Percentiles rank a stretch among this genome's conserved stretches.
Evolutionary conservation across 768 basidiomycete genomes (phyloP).

Genomic region (Naganishia kalamii): DNA sequence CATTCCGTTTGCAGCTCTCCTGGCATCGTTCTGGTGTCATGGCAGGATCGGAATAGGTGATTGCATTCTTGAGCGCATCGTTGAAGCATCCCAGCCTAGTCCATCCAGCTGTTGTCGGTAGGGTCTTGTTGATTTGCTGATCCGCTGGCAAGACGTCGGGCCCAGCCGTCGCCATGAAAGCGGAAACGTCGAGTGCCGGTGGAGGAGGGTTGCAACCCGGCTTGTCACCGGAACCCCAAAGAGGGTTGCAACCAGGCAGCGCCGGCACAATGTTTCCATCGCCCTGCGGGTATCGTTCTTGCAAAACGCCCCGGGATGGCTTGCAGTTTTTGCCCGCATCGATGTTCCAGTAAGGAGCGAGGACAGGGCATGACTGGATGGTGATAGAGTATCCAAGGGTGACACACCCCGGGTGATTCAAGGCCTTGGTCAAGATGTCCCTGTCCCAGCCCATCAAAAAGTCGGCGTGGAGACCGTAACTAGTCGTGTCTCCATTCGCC

Average conservation of each 20-base stretch:
- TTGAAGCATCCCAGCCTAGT: slow-evolving; percentile 28
- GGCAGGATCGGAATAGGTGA: slow-evolving; percentile 24
- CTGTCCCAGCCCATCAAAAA: slow-evolving; percentile 52
- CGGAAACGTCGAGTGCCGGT: slow-evolving; percentile 27
- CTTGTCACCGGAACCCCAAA: slow-evolving; percentile 37
- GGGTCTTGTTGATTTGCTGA: slow-evolving; percentile 21
- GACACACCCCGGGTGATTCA: slow-evolving; percentile 47
- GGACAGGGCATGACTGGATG: background rate
- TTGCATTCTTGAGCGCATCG: slow-evolving; percentile 21
- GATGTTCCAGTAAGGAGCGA: slow-evolving; percentile 2
- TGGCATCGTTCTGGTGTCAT: slow-evolving; percentile 28
- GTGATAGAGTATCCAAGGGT: background rate
- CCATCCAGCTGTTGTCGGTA: slow-evolving; percentile 37
- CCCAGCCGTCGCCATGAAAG: slow-evolving; percentile 31
- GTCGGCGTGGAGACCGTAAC: slow-evolving; percentile 53
- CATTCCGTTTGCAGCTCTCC: slow-evolving; percentile 22
- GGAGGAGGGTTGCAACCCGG: slow-evolving; percentile 33
- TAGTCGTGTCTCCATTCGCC: slow-evolving; percentile 60
- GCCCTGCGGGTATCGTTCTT: slow-evolving; percentile 24
- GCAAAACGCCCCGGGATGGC: slow-evolving; percentile 29
- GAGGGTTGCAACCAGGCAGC: slow-evolving; percentile 41
- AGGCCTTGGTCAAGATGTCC: slow-evolving; percentile 55
- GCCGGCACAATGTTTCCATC: slow-evolving; percentile 29
- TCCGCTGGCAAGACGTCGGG: slow-evolving; percentile 23
- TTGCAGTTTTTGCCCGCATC: slow-evolving; percentile 24